Evolutionary conservation across 345 rosid genomes (phyloP).

Genomic region (Hevea brasiliensis): DNA sequence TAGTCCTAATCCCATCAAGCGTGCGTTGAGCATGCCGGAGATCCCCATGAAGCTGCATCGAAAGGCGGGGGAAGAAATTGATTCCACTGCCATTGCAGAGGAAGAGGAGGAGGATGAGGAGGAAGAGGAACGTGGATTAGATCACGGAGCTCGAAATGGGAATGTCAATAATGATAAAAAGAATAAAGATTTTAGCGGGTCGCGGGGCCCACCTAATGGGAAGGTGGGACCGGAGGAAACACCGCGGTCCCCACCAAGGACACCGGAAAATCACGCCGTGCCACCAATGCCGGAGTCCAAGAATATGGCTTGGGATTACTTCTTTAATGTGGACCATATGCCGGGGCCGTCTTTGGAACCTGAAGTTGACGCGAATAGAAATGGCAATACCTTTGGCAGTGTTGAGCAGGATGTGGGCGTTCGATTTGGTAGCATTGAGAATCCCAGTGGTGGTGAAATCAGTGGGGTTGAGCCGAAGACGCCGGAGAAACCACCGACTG

Average conservation of each 20-base stretch:
- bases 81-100: slow-evolving; percentile 42
- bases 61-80: slow-evolving; percentile 28
- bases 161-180: slow-evolving; percentile 22
- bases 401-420: slow-evolving; percentile 1
- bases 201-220: slow-evolving; percentile 22
- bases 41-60: slow-evolving; percentile 34
- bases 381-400: slow-evolving; percentile 11
- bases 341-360: slow-evolving; percentile 56
- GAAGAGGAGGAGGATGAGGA: slow-evolving; percentile 44
- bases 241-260: slow-evolving; percentile 37
- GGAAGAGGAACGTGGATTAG: too few species aligned
- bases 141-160: slow-evolving; percentile 21
- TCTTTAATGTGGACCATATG: slow-evolving; percentile 54
- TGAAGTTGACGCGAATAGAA: slow-evolving; percentile 26
- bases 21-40: slow-evolving; percentile 67
- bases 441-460: too few species aligned
- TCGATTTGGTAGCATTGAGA: too few species aligned
- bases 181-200: slow-evolving; percentile 17
- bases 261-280: slow-evolving; percentile 32
- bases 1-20: slow-evolving; percentile 74
- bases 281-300: slow-evolving; percentile 47
- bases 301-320: slow-evolving; percentile 34
- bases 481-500: too few species aligned
- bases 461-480: too few species aligned
- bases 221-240: slow-evolving; percentile 39